Evolutionary conservation across 768 basidiomycete genomes (phyloP), one percentile per base, ranked within the genome.

Genomic region (Serendipita sp.): DNA sequence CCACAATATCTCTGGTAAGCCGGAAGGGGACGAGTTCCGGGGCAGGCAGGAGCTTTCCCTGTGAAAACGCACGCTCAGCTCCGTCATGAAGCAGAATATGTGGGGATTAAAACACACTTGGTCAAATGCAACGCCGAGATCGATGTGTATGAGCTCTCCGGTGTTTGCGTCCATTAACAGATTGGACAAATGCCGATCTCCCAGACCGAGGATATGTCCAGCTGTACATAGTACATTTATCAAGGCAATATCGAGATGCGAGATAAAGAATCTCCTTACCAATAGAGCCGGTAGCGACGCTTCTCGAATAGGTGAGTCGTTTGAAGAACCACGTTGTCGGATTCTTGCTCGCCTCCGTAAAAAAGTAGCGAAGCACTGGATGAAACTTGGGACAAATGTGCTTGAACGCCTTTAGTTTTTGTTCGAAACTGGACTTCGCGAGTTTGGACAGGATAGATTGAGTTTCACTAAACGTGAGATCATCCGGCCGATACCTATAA

Each of bases 81-180:
- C 42, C 48, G 30, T 2, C 43, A 53, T 26, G 56, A 43, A 33
- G 26, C 44, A 7, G 44, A 17, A n/a, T 62, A 2, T 38, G 33
- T 5, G 34, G 7, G 38, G 2, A 58, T n/a, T n/a, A n/a, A n/a
- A 24, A 9, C 1, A 28, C 65, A 90, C 91, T 75, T 91, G 90
- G 64, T 96, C 96, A 72, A 99, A 98, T 0, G 93, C 92, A 64
- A 98, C 92, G 0, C 95, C 95, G 0, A 98, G 77, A 72, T 99
- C 95, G 61, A 99, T 99, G 71, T 96, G 93, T 4, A 98, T 84
- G 48, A 94, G 78, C 69, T 98, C 91, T 16, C 95, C 95, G 7
- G 81, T 84, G 28, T 71, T 71, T 53, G 82, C 81, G 71, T 98
- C 93, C 48, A 98, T 75, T 48, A 99, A 77, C 68, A 99, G 95